A percentile compares a stretch with the other conserved stretches of the same genome.
These are phyloP conservation scores for Aspergillus intermedius DNA, from an alignment of 2,329 filamentous ascomycete genomes.

Conservation along the genomic window DNA sequence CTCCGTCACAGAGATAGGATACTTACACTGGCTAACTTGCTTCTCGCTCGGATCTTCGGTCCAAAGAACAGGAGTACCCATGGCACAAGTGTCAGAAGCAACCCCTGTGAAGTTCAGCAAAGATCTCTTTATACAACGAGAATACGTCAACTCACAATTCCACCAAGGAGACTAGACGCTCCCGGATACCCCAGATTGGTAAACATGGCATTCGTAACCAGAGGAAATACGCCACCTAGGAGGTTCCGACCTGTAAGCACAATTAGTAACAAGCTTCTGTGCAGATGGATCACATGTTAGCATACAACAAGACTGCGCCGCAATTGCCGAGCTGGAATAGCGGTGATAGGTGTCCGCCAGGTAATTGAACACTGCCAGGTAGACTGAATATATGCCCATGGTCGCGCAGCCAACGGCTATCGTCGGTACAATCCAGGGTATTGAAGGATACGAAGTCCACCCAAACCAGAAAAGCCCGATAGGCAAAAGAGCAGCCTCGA, in stretches of 20 bases:
- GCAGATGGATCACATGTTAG: neutral
- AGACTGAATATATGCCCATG: constrained; percentile 80
- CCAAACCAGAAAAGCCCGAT: constrained; percentile 76
- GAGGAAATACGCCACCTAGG: constrained; percentile 71
- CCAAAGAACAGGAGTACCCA: constrained; percentile 81
- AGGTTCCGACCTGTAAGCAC: constrained; percentile 56
- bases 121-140: neutral
- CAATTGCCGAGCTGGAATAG: constrained; percentile 78
- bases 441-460: constrained; percentile 56
- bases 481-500: constrained; percentile 68
- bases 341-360: constrained; percentile 80
- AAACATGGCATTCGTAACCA: constrained; percentile 70
- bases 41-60: constrained; percentile 65
- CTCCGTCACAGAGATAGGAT: neutral
- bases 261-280: neutral
- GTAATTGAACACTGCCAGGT: constrained; percentile 88
- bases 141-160: constrained; percentile 47
- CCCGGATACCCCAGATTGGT: constrained; percentile 61
- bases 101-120: constrained; percentile 29
- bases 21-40: constrained; percentile 64
- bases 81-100: constrained; percentile 67
- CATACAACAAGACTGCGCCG: constrained; percentile 73
- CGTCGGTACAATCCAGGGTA: constrained; percentile 67
- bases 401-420: constrained; percentile 68
- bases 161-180: constrained; percentile 70